Conservation (phyloP, 441 rosid genomes). For the Corymbia calophylla region DNA sequence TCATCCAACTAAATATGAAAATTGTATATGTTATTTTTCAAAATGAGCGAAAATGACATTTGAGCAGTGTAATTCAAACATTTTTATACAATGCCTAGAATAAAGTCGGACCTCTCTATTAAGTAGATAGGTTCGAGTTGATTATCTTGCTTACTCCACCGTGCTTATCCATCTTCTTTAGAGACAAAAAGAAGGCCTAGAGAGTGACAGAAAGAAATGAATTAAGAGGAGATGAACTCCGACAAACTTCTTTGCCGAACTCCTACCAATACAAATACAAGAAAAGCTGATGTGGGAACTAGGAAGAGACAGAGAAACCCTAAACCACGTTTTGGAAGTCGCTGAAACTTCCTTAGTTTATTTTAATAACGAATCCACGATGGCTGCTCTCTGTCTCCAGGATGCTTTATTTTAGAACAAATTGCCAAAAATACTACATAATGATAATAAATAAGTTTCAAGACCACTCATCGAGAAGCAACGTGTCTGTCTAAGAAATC, state of each 20-base stretch:
- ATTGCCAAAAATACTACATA: not conserved
- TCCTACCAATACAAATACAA: not conserved
- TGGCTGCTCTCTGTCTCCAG: not conserved
- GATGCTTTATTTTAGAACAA: not conserved
- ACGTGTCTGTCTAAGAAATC: not conserved
- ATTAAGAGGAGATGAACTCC: not conserved
- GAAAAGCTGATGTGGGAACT: not conserved
- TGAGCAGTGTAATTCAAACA: not conserved
- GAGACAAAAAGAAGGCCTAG: not conserved
- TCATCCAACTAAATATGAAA: not conserved
- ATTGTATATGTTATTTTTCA: not conserved
- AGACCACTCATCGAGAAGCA: not conserved
- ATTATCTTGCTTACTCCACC: not conserved
- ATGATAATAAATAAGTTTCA: not conserved
- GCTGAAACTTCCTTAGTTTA: not conserved
- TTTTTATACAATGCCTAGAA: not conserved
- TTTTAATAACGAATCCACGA: not conserved
- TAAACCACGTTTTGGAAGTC: not conserved
- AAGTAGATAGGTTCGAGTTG: not conserved
- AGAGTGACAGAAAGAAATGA: not conserved
- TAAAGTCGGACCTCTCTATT: not conserved
- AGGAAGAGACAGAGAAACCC: not conserved
- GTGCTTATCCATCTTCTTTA: not conserved
- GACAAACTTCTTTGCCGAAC: not conserved
- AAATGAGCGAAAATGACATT: not conserved